Evolutionary conservation across 23 red algal genomes (phyloP).

Genomic region (Pyropia yezoensis): DNA sequence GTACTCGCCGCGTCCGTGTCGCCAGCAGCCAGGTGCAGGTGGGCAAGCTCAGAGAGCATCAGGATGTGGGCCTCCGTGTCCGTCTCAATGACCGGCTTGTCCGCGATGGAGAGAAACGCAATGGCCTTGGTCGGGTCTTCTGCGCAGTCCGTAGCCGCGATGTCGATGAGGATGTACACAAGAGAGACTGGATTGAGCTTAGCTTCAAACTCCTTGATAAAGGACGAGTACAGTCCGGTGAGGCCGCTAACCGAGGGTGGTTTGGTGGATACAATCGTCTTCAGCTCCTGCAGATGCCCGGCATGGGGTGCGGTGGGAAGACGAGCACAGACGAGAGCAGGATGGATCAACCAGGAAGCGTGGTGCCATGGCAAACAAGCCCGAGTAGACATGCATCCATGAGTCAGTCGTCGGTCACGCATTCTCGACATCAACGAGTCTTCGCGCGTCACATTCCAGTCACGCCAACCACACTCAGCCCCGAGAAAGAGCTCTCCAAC

Average conservation of each 20-base stretch:
- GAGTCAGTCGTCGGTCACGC: too few relatives aligned
- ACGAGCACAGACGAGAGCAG: too few relatives aligned
- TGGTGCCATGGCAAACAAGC: too few relatives aligned
- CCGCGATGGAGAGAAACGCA: conserved; percentile 43
- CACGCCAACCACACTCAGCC: too few relatives aligned
- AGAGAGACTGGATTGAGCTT: conserved; percentile 85
- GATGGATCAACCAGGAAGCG: too few relatives aligned
- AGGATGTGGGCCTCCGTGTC: conserved; percentile 54
- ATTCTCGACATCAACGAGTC: too few relatives aligned
- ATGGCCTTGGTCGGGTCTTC: conserved; percentile 33
- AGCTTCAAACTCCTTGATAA: conserved; percentile 75
- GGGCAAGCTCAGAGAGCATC: conserved; percentile 46
- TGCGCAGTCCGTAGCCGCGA: conserved; percentile 27
- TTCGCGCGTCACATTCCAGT: too few relatives aligned
- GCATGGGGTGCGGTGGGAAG: too few relatives aligned
- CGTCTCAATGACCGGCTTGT: conserved; percentile 10
- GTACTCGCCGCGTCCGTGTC: conserved; percentile 40
- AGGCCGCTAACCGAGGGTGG: conserved; percentile 18
- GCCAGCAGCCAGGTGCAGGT: conserved; percentile 47
- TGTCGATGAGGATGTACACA: conserved; percentile 46
- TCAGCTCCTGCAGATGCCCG: conserved; percentile 10
- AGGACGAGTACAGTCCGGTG: conserved; percentile 42
- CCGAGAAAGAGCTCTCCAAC: too few relatives aligned
- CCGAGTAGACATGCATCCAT: too few relatives aligned
- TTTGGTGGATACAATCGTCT: conserved; percentile 19